Percentiles rank a stretch among this genome's conserved stretches.
Conservation (phyloP, 2,329 filamentous ascomycete genomes). For the Paradendryphiella salina region DNA sequence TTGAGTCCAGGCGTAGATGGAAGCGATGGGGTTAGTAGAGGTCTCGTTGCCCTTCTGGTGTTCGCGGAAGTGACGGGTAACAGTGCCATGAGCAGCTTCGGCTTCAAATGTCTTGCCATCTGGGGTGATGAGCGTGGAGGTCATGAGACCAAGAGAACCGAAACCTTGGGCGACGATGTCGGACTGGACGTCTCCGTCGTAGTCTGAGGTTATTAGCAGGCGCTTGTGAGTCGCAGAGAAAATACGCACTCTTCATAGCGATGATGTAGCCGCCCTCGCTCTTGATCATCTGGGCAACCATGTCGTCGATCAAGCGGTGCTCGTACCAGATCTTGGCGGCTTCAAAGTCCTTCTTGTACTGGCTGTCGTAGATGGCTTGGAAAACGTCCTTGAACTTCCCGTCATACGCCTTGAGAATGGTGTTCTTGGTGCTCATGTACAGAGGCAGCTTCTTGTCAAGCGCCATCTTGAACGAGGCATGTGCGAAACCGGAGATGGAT, state of each 20-base stretch:
- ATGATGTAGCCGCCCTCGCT: conserved; percentile 94
- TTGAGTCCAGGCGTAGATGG: conserved; percentile 98
- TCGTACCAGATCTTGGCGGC: conserved; percentile 97
- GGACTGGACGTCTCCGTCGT: conserved; percentile 98
- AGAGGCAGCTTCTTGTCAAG: conserved; percentile 85
- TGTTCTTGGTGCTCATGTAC: conserved; percentile 99
- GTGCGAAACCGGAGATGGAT: conserved; percentile 91
- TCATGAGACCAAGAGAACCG: conserved; percentile 97
- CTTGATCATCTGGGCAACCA: conserved; percentile 99
- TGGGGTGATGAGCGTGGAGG: conserved; percentile 93
- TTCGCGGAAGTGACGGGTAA: conserved; percentile 97
- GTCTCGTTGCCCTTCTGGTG: conserved; percentile 98
- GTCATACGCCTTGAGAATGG: conserved; percentile 98
- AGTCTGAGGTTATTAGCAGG: conserved; percentile 64
- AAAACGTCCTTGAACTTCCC: conserved; percentile 99
- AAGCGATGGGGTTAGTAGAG: conserved; percentile 97
- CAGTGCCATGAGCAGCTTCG: conserved; percentile 96
- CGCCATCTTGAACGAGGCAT: conserved; percentile 95
- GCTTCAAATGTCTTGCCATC: conserved; percentile 97
- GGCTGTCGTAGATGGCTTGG: conserved; percentile 88
- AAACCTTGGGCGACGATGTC: conserved; percentile 98
- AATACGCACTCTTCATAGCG: conserved; percentile 82
- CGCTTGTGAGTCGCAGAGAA: too few species aligned
- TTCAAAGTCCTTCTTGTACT: conserved; percentile 88
- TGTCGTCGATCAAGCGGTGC: conserved; percentile 98